These are phyloP conservation scores for Zasmidium cellare DNA, from an alignment of 2,329 filamentous ascomycete genomes.

Conservation along the genomic window DNA sequence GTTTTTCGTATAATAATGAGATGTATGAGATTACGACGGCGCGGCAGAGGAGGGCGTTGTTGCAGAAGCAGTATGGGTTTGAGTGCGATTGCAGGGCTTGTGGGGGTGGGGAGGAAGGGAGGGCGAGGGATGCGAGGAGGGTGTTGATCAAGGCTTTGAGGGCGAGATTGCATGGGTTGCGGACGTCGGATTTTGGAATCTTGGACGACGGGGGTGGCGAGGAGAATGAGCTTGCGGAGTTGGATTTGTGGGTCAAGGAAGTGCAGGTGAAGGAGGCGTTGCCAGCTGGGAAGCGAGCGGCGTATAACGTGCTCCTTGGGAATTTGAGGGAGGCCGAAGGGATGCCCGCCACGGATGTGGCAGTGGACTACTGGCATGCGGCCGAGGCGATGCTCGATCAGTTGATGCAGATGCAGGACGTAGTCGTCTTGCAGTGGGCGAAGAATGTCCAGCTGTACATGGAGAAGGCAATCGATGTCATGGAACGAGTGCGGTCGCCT, in stretches of 20 bases:
- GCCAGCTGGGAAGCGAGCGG: not conserved
- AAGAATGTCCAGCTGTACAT: slow-evolving; percentile 4
- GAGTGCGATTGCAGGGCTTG: slow-evolving; percentile 10
- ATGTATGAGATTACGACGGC: slow-evolving; percentile 14
- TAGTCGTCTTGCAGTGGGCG: slow-evolving; percentile 11
- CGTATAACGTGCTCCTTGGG: slow-evolving; percentile 5
- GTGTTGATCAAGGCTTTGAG: slow-evolving; percentile 3
- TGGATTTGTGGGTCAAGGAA: slow-evolving; percentile 9
- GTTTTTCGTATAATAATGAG: slow-evolving; percentile 11
- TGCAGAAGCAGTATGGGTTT: slow-evolving; percentile 14
- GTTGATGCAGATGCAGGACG: slow-evolving; percentile 4
- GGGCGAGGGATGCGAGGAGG: not conserved
- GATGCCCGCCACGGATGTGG: slow-evolving; percentile 1
- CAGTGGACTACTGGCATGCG: slow-evolving; percentile 11
- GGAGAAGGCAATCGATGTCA: slow-evolving; percentile 11
- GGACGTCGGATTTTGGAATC: slow-evolving; percentile 1
- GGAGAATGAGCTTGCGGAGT: not conserved
- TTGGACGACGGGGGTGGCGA: not conserved
- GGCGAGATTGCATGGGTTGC: not conserved
- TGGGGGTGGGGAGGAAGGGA: not conserved
- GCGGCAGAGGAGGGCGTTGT: slow-evolving; percentile 5
- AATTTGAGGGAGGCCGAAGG: slow-evolving; percentile 11
- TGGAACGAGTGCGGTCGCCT: slow-evolving; percentile 8
- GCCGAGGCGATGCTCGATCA: slow-evolving; percentile 12
- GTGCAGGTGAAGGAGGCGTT: not conserved